Percentiles rank a stretch among this genome's conserved stretches.
These are phyloP conservation scores for Hymenoscyphus linearis DNA, from an alignment of 2,329 filamentous ascomycete genomes.

Conservation along the genomic window DNA sequence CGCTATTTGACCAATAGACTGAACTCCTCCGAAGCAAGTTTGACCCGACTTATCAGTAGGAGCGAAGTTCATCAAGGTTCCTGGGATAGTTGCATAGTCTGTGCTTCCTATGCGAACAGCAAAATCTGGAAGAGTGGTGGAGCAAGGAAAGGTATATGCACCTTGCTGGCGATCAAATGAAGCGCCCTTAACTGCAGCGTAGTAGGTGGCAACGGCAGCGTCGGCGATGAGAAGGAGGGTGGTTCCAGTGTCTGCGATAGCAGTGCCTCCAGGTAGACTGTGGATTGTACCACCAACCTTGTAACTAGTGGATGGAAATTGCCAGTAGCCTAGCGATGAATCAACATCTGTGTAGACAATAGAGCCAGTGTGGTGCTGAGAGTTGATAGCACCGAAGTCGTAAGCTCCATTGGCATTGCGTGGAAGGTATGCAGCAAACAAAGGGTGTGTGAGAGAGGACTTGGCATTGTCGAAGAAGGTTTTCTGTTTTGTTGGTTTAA, in stretches of 20 bases:
- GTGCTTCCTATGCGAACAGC: conserved; percentile 30
- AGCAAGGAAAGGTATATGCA: conserved; percentile 35
- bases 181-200: conserved; percentile 31
- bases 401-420: conserved; percentile 42
- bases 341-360: conserved; percentile 46
- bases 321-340: conserved; percentile 22
- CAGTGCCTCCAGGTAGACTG: conserved; percentile 33
- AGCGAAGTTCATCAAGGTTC: conserved; percentile 34
- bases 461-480: conserved; percentile 33
- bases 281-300: conserved; percentile 43
- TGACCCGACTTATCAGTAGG: conserved; percentile 8
- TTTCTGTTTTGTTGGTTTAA: conserved; percentile 22
- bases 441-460: conserved; percentile 30
- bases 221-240: conserved; percentile 36
- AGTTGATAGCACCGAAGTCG: conserved; percentile 52
- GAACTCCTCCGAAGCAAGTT: conserved; percentile 35
- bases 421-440: conserved; percentile 53
- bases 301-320: conserved; percentile 42
- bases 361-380: conserved; percentile 44
- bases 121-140: conserved; percentile 32
- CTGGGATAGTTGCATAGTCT: conserved; percentile 32
- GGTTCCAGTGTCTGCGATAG: conserved; percentile 38
- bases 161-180: conserved; percentile 26
- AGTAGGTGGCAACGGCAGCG: conserved; percentile 34
- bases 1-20: conserved; percentile 27